These are phyloP conservation scores for Penicillium occitanis DNA, from an alignment of 2,329 filamentous ascomycete species.

Conservation along the genomic window DNA sequence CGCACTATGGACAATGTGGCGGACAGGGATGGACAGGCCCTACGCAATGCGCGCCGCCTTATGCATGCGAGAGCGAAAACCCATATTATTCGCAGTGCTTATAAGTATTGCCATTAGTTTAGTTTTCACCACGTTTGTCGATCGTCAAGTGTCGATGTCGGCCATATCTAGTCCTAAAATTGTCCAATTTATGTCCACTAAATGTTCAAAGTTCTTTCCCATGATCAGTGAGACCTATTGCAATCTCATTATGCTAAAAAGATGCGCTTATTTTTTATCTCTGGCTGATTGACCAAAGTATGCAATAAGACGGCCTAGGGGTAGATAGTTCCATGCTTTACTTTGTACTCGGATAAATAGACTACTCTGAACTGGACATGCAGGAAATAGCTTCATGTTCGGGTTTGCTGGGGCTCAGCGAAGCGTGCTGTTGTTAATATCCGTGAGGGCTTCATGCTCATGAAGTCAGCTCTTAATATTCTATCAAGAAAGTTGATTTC, in stretches of 20 bases:
- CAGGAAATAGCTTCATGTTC: neutral
- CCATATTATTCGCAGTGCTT: neutral
- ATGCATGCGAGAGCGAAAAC: neutral
- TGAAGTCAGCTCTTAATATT: neutral
- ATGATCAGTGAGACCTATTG: too few relatives aligned
- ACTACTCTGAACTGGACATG: too few relatives aligned
- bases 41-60: neutral
- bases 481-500: too few relatives aligned
- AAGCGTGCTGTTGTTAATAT: neutral
- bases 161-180: too few relatives aligned
- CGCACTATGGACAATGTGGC: neutral
- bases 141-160: neutral
- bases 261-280: too few relatives aligned
- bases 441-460: neutral
- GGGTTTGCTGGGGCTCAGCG: neutral
- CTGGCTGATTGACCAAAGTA: too few relatives aligned
- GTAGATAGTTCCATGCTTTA: too few relatives aligned
- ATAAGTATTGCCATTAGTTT: neutral
- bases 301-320: too few relatives aligned
- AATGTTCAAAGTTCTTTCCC: too few relatives aligned
- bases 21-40: neutral
- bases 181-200: too few relatives aligned
- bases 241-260: too few relatives aligned
- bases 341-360: too few relatives aligned
- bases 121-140: neutral